Evolutionary conservation across 805 yeast species (phyloP).

Genomic region (Metschnikowia picachoensis): DNA sequence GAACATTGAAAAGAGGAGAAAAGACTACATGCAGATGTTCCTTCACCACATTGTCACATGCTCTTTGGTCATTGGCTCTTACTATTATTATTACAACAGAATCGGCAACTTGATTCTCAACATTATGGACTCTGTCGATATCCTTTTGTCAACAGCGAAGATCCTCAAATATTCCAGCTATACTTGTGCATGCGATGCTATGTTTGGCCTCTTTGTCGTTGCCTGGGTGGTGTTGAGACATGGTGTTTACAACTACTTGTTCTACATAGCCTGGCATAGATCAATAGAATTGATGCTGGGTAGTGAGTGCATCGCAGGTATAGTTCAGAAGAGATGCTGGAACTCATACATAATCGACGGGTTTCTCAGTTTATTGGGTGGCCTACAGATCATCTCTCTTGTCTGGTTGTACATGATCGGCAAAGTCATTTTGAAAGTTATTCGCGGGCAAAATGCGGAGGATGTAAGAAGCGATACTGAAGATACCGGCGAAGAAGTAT

Average conservation of each 20-base stretch:
- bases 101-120: constrained; percentile 76
- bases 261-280: constrained; percentile 53
- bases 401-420: constrained; percentile 75
- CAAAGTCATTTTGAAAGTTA: constrained; percentile 65
- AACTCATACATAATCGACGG: constrained; percentile 40
- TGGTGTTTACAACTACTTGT: constrained; percentile 63
- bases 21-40: constrained; percentile 84
- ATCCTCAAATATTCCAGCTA: constrained; percentile 70
- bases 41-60: constrained; percentile 83
- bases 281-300: constrained; percentile 41
- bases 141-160: constrained; percentile 68
- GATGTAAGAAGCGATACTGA: constrained; percentile 85
- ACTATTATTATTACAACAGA: constrained; percentile 64
- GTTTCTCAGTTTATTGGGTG: constrained; percentile 55
- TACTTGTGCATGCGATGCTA: constrained; percentile 55
- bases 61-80: constrained; percentile 63
- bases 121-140: constrained; percentile 83
- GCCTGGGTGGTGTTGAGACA: constrained; percentile 74
- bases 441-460: constrained; percentile 74
- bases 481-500: constrained; percentile 39
- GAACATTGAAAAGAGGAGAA: constrained; percentile 73
- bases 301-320: constrained; percentile 39
- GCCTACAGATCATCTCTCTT: constrained; percentile 60
- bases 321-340: constrained; percentile 46
- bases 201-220: constrained; percentile 63